These are phyloP conservation scores for Breynia disticha DNA, from an alignment of 441 rosid genomes.

Conservation along the genomic window DNA sequence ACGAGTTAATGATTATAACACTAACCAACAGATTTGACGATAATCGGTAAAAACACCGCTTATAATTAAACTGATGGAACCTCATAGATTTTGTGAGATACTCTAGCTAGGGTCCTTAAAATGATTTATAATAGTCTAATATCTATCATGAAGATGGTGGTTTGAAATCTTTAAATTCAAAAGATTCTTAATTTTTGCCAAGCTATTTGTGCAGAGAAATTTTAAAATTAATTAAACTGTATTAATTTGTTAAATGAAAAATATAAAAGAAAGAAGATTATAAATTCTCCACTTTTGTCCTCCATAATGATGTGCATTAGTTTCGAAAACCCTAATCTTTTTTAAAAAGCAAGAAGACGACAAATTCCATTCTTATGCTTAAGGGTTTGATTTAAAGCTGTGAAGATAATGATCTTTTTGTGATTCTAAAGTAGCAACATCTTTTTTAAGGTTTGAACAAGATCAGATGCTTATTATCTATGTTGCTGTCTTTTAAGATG, in stretches of 20 bases:
- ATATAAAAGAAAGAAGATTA: conserved; percentile 3
- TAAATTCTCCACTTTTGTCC: conserved; percentile 12
- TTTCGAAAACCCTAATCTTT: conserved; percentile 16
- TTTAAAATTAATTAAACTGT: conserved; percentile 8
- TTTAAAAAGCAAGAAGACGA: conserved; percentile 27
- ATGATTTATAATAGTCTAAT: too few species aligned
- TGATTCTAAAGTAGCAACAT: conserved; percentile 50
- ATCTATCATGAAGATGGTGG: too few species aligned
- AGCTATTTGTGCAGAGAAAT: conserved; percentile 7
- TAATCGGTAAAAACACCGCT: too few species aligned
- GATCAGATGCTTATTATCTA: conserved; percentile 30
- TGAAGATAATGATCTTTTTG: conserved; percentile 41
- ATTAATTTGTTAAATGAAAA: conserved; percentile 1
- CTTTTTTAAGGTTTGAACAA: conserved; percentile 39
- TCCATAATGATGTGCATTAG: conserved; percentile 9
- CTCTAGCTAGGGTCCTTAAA: too few species aligned
- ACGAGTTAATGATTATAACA: too few species aligned
- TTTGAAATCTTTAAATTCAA: too few species aligned
- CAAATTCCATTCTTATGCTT: conserved; percentile 44
- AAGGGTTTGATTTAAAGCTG: conserved; percentile 27
- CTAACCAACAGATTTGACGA: too few species aligned
- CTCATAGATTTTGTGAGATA: too few species aligned
- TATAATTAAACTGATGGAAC: too few species aligned
- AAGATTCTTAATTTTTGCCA: too few species aligned
- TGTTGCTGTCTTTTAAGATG: background rate